Evolutionary conservation across 768 basidiomycete species (phyloP), one percentile per base, ranked within the genome.

Genomic region (Hysterangium stoloniferum): DNA sequence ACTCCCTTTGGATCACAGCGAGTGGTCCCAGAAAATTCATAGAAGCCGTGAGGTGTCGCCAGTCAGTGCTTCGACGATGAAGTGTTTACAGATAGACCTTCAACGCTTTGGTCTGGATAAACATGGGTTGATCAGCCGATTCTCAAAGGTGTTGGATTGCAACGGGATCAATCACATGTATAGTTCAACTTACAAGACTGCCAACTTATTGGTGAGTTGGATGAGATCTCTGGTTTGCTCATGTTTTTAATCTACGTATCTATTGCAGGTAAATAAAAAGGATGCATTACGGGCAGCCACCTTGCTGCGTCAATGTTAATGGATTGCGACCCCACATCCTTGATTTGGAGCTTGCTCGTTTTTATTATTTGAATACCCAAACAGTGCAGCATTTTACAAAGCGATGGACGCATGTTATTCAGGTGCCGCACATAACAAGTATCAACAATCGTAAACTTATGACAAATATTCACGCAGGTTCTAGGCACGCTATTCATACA

Each of bases 151-250:
- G 19, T 75, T 89, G 11, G 82, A 84, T 51, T 72, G 77, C 56
- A 82, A 82, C 57, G 77, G 78, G 9, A 82, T 90, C 61, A 85
- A 87, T 66, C 84, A 87, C 61, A 83, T 89, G 77, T 89, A 88
- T 61, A 84, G 80, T 52, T 86, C 84, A 37, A 87, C 86, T n/a
- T 83, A 79, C 62, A 85, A 85, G 66, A 84, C 83, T 5, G 86
- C 86, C 50, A 89, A 90, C 64, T 64, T 90, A 28, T 68, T 88
- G 58, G 85, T 88, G 57, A 54, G 69, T 60, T 29, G 47, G 36
- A 49, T 57, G 37, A 41, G 20, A 17, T 36, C n/a, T n/a, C n/a
- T n/a, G n/a, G n/a, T n/a, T n/a, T n/a, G n/a, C n/a, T n/a, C n/a
- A 19, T 24, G 41, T 50, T 8, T 17, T 4, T 43, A 6, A 42